Base-by-base conservation (phyloP, 768 basidiomycete species). In the Nidula microcarpa region DNA sequence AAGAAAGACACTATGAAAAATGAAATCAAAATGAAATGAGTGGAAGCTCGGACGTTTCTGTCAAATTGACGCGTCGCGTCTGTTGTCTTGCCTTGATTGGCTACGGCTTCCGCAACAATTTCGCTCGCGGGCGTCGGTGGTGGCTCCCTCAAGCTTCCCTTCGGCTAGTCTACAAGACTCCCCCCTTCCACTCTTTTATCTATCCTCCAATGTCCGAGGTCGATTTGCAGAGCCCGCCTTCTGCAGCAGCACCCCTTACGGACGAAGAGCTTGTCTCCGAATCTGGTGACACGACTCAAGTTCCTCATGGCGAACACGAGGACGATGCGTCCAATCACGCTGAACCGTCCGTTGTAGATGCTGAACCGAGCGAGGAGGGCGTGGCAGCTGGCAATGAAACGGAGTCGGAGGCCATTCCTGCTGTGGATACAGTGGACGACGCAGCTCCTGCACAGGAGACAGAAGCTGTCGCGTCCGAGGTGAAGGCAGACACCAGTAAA, bases 61-160 rank as follows among this genome's bases (percentile, higher is more conserved):
- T n/a, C n/a, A n/a, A n/a, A n/a, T n/a, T n/a, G n/a, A 8, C 7
- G 64, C 64, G 65, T 65, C 66, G 68, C 64, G 63, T 65, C 62
- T 68, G 67, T 68, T 69, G 67, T 65, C 64, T 46, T 53, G 51
- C 46, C 50, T 54, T 62, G 61, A 60, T 62, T 62, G 61, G 61
- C 48, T 62, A 43, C 35, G 52, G 52, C 53, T 58, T 49, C 55
- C 37, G 14, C 16, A 37, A 51, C 41, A 41, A 43, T 47, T 16
- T 9, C 16, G n/a, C 16, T 36, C 2, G 33, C 8, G 8, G 44
- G 8, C 37, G n/a, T 39, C n/a, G 37, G 8, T 39, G 8, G 37
- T 39, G n/a, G n/a, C n/a, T 39, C 8, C 37, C 37, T 8, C 37
- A n/a, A 39, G 37, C n/a, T n/a, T n/a, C n/a, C n/a, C n/a, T 39